These are phyloP conservation scores for Mortierella alpina DNA, from an alignment of 192 early-diverging fungal genomes.

Conservation along the genomic window DNA sequence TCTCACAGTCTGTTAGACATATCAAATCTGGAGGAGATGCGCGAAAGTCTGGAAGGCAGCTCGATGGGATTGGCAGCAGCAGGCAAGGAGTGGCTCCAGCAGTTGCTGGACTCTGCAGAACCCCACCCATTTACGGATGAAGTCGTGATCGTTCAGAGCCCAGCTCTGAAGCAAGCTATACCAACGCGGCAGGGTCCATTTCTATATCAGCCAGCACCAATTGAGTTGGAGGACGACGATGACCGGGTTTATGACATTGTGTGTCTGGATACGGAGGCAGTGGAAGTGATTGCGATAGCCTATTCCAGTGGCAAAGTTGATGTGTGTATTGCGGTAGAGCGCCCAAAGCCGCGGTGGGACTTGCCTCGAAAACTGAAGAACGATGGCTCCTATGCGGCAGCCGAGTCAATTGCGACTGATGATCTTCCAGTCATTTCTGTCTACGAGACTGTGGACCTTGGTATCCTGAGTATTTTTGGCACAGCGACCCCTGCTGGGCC, in stretches of 20 bases:
- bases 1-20: constrained; percentile 15
- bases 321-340: constrained; percentile 69
- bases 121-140: constrained; percentile 26
- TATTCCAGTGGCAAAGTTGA: constrained; percentile 71
- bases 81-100: constrained; percentile 57
- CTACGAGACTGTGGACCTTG: constrained; percentile 58
- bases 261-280: constrained; percentile 53
- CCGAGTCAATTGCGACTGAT: constrained; percentile 2
- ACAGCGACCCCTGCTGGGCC: not conserved
- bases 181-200: constrained; percentile 65
- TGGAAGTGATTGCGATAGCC: constrained; percentile 67
- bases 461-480: constrained; percentile 40
- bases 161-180: constrained; percentile 8
- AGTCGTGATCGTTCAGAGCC: constrained; percentile 18
- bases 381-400: not conserved
- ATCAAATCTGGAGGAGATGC: constrained; percentile 34
- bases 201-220: constrained; percentile 54
- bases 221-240: constrained; percentile 40
- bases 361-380: constrained; percentile 12
- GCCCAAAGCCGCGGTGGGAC: constrained; percentile 52
- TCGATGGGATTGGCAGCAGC: not conserved
- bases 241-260: constrained; percentile 59
- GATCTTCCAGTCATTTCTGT: constrained; percentile 22
- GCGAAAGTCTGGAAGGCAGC: constrained; percentile 16
- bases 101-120: constrained; percentile 44